phyloP scores from a whole-genome alignment of 2,329 filamentous ascomycete species.

The Tolypocladium pustulatum region DNA sequence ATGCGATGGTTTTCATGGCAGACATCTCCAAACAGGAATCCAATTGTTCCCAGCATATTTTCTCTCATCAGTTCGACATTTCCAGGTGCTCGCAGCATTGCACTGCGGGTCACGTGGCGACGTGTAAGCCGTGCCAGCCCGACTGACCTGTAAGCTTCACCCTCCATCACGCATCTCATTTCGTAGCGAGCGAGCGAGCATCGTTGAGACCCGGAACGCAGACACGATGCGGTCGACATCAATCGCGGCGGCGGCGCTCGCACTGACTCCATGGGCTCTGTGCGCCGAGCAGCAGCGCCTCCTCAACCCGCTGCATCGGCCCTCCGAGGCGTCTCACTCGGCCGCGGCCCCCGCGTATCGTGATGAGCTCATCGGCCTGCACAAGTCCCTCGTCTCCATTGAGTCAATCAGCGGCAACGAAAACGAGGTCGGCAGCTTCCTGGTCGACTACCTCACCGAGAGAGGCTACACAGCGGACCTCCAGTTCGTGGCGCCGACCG shows the following conservation, averaged over 20 bases:
- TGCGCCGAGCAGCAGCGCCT: conserved; percentile 4
- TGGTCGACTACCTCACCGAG: conserved; percentile 52
- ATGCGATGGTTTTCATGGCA: too few relatives aligned
- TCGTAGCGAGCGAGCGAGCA: background rate
- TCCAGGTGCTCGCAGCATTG: background rate
- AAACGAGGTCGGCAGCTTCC: conserved; percentile 54
- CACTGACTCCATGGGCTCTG: conserved; percentile 4
- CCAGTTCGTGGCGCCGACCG: conserved; percentile 26
- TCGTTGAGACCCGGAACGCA: background rate
- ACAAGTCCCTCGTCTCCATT: conserved; percentile 64
- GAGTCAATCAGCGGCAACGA: conserved; percentile 65
- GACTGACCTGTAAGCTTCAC: background rate
- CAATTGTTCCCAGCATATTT: background rate
- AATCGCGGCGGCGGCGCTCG: conserved; percentile 1
- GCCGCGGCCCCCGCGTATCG: conserved; percentile 25
- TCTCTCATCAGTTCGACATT: background rate
- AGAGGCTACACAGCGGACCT: conserved; percentile 32
- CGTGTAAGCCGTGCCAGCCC: background rate
- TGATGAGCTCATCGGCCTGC: conserved; percentile 54
- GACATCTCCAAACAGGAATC: too few relatives aligned
- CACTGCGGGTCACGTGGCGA: background rate
- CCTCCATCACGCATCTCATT: background rate
- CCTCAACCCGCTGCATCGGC: background rate
- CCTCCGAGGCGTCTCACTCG: background rate
- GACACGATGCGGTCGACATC: background rate